Evolutionary conservation across 805 yeast genomes (phyloP), one percentile per base, ranked within the genome.

Genomic region (Brettanomyces anomalus): DNA sequence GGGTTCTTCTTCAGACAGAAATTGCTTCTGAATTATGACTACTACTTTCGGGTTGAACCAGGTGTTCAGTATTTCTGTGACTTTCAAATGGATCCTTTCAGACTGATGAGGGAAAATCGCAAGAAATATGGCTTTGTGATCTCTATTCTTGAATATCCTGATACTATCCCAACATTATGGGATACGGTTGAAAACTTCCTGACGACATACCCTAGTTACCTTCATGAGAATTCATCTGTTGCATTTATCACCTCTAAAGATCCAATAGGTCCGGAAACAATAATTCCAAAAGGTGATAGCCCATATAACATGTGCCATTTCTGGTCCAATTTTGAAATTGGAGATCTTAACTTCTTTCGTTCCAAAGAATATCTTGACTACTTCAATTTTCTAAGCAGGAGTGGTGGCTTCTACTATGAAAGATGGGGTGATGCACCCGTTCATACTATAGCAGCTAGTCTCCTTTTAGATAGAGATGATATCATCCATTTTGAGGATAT

Each of bases 341-440:
- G 81, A 2, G 72, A 74, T 49, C 66, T 85, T 54, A 71, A 79
- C 46, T 79, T 85, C 61, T 85, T 79, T 68, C 70, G 89, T 58
- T 67, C 80, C 31, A 74, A 81, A 36, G 74, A 72, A 26, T 85
- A 85, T 60, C 56, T 64, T 36, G 68, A 67, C 42, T 84, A 70
- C 58, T 85, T 85, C 57, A 72, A 81, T 21, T 67, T 66, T 58
- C 67, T 85, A 48, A 86, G 85, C 58, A 53, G 68, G 26, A 67
- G 75, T 16, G 89, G 87, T 39, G 93, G 93, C 4, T 85, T 85
- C 56, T 82, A 82, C 59, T 81, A 83, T 44, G 96, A 87, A 61
- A 66, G 96, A 45, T 88, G 96, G 96, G 96, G 96, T 14, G 96
- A 88, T 64, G 96, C 96, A 0, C 96, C 96, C 0, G 85, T 87